Percentiles rank a stretch among this genome's conserved stretches.
Conservation (phyloP, 2,329 filamentous ascomycete genomes). For the Amauroascus verrucosus region DNA sequence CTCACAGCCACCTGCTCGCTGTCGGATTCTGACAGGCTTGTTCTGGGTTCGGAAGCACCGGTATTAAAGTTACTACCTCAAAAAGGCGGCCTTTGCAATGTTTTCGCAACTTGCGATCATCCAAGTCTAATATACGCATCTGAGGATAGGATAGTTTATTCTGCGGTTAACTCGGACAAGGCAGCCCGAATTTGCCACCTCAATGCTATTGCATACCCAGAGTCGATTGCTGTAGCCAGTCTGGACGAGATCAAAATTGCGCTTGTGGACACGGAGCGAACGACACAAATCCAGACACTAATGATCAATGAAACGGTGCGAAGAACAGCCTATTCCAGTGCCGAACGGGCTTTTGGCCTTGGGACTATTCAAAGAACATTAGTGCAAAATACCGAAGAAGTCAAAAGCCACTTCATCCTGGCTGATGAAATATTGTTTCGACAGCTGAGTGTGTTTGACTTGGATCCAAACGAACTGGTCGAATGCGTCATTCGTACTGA, state of each 20-base stretch:
- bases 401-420: conserved; percentile 72
- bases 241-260: conserved; percentile 66
- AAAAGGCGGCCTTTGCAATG: conserved; percentile 56
- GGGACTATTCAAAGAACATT: conserved; percentile 73
- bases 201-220: conserved; percentile 68
- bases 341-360: conserved; percentile 70
- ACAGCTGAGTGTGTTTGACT: conserved; percentile 58
- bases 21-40: conserved; percentile 65
- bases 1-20: conserved; percentile 55
- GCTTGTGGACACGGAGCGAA: conserved; percentile 68
- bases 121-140: conserved; percentile 85
- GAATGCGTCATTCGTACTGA: conserved; percentile 74
- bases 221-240: conserved; percentile 71
- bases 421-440: conserved; percentile 86
- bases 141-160: conserved; percentile 81
- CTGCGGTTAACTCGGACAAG: conserved; percentile 81
- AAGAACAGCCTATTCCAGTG: conserved; percentile 72
- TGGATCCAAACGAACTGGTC: conserved; percentile 63
- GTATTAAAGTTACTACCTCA: conserved; percentile 68
- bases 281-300: conserved; percentile 77
- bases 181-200: conserved; percentile 74
- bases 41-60: conserved; percentile 76
- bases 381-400: conserved; percentile 58
- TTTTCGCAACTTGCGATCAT: conserved; percentile 91
- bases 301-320: conserved; percentile 73